Percentiles rank a stretch among this genome's conserved stretches.
Evolutionary conservation across 2,329 filamentous ascomycete species (phyloP).

Genomic region (Xylaria sp.): DNA sequence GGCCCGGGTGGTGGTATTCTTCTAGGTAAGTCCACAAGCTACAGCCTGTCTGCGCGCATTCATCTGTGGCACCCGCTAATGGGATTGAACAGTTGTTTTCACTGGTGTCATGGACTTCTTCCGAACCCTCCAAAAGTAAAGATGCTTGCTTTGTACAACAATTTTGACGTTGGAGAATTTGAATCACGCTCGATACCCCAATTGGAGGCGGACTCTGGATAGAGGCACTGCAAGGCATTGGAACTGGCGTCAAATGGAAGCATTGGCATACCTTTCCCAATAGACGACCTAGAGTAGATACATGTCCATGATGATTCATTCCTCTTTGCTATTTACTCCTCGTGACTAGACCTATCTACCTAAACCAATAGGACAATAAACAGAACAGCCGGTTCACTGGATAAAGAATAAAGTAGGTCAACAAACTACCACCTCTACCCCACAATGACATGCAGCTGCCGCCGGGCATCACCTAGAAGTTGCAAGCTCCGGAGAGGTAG

Average conservation of each 20-base stretch:
- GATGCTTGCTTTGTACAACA: conserved; percentile 26
- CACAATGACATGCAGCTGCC: conserved; percentile 32
- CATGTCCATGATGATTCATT: background rate
- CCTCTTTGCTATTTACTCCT: background rate
- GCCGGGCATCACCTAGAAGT: background rate
- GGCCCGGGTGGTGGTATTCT: conserved; percentile 69
- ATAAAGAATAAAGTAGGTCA: background rate
- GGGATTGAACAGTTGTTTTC: conserved; percentile 37
- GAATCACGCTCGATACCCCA: conserved; percentile 35
- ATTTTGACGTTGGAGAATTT: conserved; percentile 11
- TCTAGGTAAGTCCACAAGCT: conserved; percentile 58
- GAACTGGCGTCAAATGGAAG: conserved; percentile 26
- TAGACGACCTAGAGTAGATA: conserved; percentile 22
- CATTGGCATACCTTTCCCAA: conserved; percentile 6
- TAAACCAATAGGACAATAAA: background rate
- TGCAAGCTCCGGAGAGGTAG: background rate
- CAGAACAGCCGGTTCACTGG: conserved; percentile 13
- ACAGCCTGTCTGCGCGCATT: background rate
- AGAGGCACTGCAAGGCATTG: conserved; percentile 21
- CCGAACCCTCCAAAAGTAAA: conserved; percentile 38
- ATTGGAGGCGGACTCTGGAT: conserved; percentile 29
- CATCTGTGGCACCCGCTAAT: conserved; percentile 11
- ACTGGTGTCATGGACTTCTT: conserved; percentile 45
- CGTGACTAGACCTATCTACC: background rate
- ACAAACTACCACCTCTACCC: conserved; percentile 3